Conservation (phyloP, 768 basidiomycete genomes). For the Phlegmacium glaucopus region DNA sequence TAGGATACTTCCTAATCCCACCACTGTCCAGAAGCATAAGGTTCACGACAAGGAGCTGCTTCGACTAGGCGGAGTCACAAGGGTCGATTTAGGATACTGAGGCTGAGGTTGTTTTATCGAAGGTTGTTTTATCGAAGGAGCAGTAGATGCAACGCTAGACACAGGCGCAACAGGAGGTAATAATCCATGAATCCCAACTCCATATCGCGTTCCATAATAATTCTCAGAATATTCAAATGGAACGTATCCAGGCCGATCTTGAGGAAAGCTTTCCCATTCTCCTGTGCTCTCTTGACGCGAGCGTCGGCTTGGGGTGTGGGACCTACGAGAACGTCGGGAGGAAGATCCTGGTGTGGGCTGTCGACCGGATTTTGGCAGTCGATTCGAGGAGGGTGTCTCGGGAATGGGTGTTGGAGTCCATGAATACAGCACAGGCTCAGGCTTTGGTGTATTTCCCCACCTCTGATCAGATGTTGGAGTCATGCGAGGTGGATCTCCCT, state of each 20-base stretch:
- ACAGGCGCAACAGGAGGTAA: constrained; percentile 1
- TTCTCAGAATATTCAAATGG: constrained; percentile 10
- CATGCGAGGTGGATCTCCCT: too few species aligned
- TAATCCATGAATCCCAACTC: constrained; percentile 11
- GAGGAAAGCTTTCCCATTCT: constrained; percentile 9
- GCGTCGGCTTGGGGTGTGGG: neutral
- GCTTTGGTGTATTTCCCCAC: too few species aligned
- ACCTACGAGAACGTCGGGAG: neutral
- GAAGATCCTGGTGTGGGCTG: neutral
- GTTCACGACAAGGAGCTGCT: too few species aligned
- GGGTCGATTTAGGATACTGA: neutral
- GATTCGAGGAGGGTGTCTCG: too few species aligned
- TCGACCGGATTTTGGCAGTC: too few species aligned
- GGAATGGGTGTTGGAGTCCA: too few species aligned
- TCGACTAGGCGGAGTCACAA: neutral
- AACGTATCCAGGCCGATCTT: constrained; percentile 11
- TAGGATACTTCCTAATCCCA: too few species aligned
- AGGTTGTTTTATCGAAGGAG: too few species aligned
- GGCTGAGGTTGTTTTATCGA: neutral
- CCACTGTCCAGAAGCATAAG: too few species aligned
- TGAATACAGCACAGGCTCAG: too few species aligned
- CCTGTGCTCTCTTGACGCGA: neutral
- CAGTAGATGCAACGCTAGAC: constrained; percentile 2
- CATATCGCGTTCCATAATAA: constrained; percentile 16
- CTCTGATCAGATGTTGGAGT: too few species aligned